Conservation (phyloP, 1,139 yeast genomes). For the Lodderomyces parapsilosis region DNA sequence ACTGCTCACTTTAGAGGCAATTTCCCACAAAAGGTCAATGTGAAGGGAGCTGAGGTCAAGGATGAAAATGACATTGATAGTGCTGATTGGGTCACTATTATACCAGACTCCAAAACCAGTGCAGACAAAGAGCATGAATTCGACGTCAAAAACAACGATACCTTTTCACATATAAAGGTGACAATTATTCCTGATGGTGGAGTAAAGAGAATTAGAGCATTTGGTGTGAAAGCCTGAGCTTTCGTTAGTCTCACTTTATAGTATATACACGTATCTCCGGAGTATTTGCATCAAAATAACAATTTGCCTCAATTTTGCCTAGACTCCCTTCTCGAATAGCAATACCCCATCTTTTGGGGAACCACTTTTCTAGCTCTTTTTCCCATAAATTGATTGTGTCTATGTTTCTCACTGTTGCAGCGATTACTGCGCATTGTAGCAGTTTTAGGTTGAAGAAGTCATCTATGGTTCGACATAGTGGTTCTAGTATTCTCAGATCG, state of each 20-base stretch:
- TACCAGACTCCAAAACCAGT: constrained; percentile 68
- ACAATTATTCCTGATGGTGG: constrained; percentile 96
- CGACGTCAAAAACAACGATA: constrained; percentile 23
- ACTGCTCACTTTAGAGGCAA: constrained; percentile 94
- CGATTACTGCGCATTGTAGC: constrained; percentile 42
- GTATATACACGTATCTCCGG: constrained; percentile 44
- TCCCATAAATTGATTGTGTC: constrained; percentile 60
- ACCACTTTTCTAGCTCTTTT: constrained; percentile 27
- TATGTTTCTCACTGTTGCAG: constrained; percentile 73
- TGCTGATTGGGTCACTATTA: constrained; percentile 61
- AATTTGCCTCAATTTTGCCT: constrained; percentile 16
- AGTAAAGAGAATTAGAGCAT: constrained; percentile 81
- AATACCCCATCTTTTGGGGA: constrained; percentile 25
- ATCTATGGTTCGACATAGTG: constrained; percentile 50
- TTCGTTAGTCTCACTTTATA: not conserved
- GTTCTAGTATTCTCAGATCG: constrained; percentile 61
- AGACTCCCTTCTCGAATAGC: constrained; percentile 19
- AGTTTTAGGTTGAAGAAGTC: constrained; percentile 35
- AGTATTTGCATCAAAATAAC: constrained; percentile 34
- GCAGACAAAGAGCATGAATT: constrained; percentile 78
- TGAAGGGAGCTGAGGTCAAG: constrained; percentile 53
- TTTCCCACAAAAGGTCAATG: constrained; percentile 75
- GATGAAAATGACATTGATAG: constrained; percentile 25
- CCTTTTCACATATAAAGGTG: constrained; percentile 66
- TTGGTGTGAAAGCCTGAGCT: constrained; percentile 49